Base-by-base conservation (phyloP, 140 eudicot genomes). In the Flaveria floridana region DNA sequence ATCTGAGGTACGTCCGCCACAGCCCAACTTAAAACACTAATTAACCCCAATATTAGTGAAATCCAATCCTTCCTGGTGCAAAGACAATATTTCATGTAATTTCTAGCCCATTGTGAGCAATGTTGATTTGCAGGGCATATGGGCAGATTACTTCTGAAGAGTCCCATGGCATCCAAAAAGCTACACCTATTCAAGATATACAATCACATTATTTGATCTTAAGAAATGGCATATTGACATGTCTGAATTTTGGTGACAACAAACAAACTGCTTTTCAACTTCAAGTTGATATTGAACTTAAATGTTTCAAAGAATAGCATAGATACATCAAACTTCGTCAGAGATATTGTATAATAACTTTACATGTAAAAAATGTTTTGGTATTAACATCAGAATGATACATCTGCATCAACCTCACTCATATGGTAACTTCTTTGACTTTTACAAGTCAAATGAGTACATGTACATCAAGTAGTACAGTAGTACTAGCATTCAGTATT, bases 1-100 rank as follows among this genome's bases (percentile, higher is more conserved):
- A 87, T 74, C 67, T 89, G 96, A 44, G 96, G 96, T 77, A 89
- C 67, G 75, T 89, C 96, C 26, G 96, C 94, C 26, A 87, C 87
- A 81, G 82, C 80, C 96, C 96, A 89, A 73, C 91, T 79, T 13
- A 85, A 6, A 44, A 87, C 87, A 85, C 96, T 89, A 41, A 85
- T 6, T 23, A 87, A 7, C 20, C 96, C 96, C 82, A 89, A 74
- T 2, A 75, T 75, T 51, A 89, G 52, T 1, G 96, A 89, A 52
- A 89, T 61, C 52, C 77, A 83, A 74, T 87, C 92, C 76, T 76
- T 83, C 50, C 50, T 81, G 75, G 79, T 63, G 75, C 96, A 89
- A 57, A 89, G 81, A 76, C 92, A 86, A 58, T 87, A 85, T 15
- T 75, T 74, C 81, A 89, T 75, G 55, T 82, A 65, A 69, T 61